phyloP scores from a whole-genome alignment of 257 asterid species.

The Echites panduratus region DNA sequence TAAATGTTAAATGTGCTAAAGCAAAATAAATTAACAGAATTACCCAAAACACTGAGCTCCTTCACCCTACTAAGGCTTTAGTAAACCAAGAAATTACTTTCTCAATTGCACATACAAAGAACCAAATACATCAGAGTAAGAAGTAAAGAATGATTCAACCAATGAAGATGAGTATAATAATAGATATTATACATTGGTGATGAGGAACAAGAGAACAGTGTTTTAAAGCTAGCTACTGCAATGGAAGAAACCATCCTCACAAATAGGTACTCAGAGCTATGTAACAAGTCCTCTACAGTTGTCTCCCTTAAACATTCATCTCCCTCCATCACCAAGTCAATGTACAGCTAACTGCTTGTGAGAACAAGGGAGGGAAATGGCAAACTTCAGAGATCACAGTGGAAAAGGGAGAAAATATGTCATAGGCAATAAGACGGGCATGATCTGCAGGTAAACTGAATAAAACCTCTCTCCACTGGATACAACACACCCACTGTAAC shows the following conservation, averaged over 20 bases:
- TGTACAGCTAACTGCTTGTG: not conserved
- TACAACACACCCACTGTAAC: not conserved
- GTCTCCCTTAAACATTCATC: not conserved
- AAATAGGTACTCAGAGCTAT: not conserved
- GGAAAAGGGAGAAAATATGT: not conserved
- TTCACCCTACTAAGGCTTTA: not conserved
- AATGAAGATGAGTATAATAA: not conserved
- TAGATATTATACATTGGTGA: conserved; percentile 1
- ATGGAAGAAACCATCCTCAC: not conserved
- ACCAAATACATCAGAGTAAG: not conserved
- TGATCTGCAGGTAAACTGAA: not conserved
- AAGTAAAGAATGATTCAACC: not conserved
- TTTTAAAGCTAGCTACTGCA: not conserved
- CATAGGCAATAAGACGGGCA: not conserved
- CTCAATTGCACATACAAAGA: not conserved
- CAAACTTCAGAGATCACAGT: not conserved
- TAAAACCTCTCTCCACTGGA: not conserved
- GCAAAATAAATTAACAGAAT: not conserved
- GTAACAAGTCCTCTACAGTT: not conserved
- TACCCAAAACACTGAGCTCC: not conserved
- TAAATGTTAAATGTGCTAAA: not conserved
- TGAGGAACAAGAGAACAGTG: not conserved
- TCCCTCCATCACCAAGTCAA: not conserved
- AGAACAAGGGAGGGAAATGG: not conserved
- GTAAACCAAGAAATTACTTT: not conserved